Percentiles rank a stretch among this genome's conserved stretches.
Conservation (phyloP, 78 protist species). For the Chrysochromulina parva region DNA sequence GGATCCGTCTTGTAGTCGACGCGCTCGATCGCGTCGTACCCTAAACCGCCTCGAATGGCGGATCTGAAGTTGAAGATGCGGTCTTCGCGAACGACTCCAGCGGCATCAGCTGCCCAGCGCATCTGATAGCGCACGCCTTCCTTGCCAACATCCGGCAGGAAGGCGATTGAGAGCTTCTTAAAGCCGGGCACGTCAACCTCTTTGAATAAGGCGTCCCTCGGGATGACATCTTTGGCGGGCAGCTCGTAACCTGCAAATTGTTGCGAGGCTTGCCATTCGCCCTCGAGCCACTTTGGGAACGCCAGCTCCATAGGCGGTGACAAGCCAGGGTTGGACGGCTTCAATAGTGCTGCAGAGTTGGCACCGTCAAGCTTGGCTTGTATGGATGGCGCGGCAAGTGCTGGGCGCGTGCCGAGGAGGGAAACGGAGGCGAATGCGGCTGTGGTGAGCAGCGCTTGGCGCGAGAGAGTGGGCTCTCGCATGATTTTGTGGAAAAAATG, state of each 20-base stretch:
- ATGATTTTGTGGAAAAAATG: too few relatives aligned
- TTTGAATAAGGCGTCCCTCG: neutral
- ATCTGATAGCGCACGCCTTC: neutral
- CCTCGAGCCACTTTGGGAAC: neutral
- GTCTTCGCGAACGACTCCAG: neutral
- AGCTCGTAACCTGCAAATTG: neutral
- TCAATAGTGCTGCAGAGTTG: too few relatives aligned
- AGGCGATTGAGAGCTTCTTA: neutral
- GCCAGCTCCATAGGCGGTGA: neutral
- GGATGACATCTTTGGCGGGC: neutral
- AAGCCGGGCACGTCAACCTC: neutral
- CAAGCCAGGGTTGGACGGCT: too few relatives aligned
- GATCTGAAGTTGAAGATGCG: neutral
- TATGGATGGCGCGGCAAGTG: too few relatives aligned
- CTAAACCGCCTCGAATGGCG: neutral
- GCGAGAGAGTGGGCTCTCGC: too few relatives aligned
- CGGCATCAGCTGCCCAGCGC: neutral
- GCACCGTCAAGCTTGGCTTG: too few relatives aligned
- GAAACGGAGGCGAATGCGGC: too few relatives aligned
- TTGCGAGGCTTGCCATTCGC: neutral
- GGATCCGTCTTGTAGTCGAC: neutral
- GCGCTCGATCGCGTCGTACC: neutral
- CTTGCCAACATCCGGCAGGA: neutral
- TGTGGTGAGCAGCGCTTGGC: too few relatives aligned
- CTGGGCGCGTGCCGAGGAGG: too few relatives aligned